These are phyloP conservation scores for Fusarium duplospermum DNA, from an alignment of 2,329 filamentous ascomycete species.

Conservation along the genomic window DNA sequence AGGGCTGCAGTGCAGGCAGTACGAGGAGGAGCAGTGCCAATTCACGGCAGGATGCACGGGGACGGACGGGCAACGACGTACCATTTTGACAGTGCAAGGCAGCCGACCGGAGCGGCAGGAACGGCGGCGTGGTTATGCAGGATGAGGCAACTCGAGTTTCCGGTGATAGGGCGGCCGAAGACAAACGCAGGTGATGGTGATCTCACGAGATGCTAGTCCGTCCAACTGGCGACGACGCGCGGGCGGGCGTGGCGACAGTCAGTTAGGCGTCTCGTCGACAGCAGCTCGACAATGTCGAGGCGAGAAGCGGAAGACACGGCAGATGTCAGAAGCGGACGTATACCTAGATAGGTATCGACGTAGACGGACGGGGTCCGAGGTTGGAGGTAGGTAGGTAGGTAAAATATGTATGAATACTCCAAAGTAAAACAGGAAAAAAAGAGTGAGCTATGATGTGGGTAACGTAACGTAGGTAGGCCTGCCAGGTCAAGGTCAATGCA, in stretches of 20 bases:
- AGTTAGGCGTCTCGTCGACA: constrained; percentile 8
- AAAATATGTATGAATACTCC: constrained; percentile 26
- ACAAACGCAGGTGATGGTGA: background rate
- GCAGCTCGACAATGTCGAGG: constrained; percentile 33
- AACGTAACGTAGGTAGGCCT: constrained; percentile 1
- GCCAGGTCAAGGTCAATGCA: constrained; percentile 19
- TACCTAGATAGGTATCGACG: constrained; percentile 4
- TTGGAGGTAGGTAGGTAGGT: background rate
- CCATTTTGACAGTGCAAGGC: constrained; percentile 35
- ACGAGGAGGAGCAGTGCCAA: constrained; percentile 22
- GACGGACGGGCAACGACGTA: constrained; percentile 26
- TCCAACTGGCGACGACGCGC: constrained; percentile 18
- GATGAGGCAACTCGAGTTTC: constrained; percentile 1
- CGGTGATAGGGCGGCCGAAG: background rate
- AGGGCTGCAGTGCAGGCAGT: constrained; percentile 8
- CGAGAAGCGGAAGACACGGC: constrained; percentile 13
- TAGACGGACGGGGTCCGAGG: background rate
- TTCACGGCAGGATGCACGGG: constrained; percentile 34
- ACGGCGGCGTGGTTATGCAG: constrained; percentile 14
- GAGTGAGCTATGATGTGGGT: constrained; percentile 7
- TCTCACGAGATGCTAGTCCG: constrained; percentile 22
- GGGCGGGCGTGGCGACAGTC: constrained; percentile 18
- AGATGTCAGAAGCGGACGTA: constrained; percentile 11
- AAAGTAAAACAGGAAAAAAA: constrained; percentile 16
- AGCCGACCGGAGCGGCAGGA: constrained; percentile 25